A percentile compares a stretch with the other conserved stretches of the same genome.
Evolutionary conservation across 2,329 filamentous ascomycete genomes (phyloP).

Genomic region (Daldinia sp.): DNA sequence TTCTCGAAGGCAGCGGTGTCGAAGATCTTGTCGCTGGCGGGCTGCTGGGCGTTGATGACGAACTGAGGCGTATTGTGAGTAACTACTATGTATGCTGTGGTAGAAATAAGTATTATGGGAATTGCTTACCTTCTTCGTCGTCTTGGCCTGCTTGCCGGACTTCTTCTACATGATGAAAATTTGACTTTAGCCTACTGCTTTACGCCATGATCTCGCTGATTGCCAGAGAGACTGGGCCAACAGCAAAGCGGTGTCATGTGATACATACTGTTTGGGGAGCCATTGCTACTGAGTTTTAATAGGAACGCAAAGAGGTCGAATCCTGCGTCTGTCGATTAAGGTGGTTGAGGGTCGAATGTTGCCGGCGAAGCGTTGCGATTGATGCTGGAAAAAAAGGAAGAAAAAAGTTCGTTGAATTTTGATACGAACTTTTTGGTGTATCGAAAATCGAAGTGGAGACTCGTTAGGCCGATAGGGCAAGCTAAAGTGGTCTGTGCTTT

Average conservation of each 20-base stretch:
- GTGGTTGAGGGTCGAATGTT: slow-evolving; percentile 45
- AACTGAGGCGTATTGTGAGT: slow-evolving; percentile 67
- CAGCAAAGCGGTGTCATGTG: slow-evolving; percentile 88
- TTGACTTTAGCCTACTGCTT: slow-evolving; percentile 97
- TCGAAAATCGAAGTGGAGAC: slow-evolving; percentile 44
- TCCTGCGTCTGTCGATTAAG: slow-evolving; percentile 55
- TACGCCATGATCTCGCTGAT: slow-evolving; percentile 63
- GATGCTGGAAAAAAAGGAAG: background rate
- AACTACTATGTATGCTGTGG: background rate
- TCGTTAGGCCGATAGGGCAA: slow-evolving; percentile 42
- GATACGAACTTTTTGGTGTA: slow-evolving; percentile 51
- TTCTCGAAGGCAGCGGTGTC: slow-evolving; percentile 98
- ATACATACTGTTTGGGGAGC: slow-evolving; percentile 89
- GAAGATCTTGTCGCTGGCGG: slow-evolving; percentile 99
- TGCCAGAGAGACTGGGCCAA: slow-evolving; percentile 70
- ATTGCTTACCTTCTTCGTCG: slow-evolving; percentile 82
- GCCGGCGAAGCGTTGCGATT: slow-evolving; percentile 23
- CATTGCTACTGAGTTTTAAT: slow-evolving; percentile 72
- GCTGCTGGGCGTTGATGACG: slow-evolving; percentile 99
- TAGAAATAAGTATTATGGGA: background rate
- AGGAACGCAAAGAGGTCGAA: slow-evolving; percentile 77
- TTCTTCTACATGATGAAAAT: slow-evolving; percentile 72
- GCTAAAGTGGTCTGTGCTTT: slow-evolving; percentile 20
- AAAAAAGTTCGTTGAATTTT: slow-evolving; percentile 40
- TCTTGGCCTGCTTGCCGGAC: slow-evolving; percentile 75